Base-by-base conservation (phyloP, 805 yeast species). In the Candida ortonii region DNA sequence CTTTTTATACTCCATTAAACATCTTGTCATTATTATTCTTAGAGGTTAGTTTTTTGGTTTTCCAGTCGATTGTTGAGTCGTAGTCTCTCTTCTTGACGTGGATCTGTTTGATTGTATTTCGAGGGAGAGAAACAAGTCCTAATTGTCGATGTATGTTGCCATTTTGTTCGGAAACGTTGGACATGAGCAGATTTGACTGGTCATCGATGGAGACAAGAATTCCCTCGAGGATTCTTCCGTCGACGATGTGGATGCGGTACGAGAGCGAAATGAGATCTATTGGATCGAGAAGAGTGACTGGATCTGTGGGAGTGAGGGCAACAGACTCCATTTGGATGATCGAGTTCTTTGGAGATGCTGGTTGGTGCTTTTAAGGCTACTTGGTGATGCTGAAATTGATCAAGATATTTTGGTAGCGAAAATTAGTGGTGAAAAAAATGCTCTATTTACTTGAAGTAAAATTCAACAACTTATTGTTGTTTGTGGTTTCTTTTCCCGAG, bases 71-170 rank as follows among this genome's bases (percentile, higher is more conserved):
- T 12, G 39, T 38, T 25, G 38, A 41, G 5, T 36, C 23, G 37
- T 45, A 53, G 20, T 57, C 61, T 7, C 24, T 29, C 41, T 40
- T 32, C 6, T 52, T 43, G 9, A 65, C 44, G 16, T 44, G 51
- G 2, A 62, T 50, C 14, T 53, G 50, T 3, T 38, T 31, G 3
- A 74, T 66, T 4, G 73, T 57, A 1, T 46, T 43, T 33, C 61
- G 56, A 1, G 78, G 79, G 3, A 76, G 65, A 44, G 80, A 73
- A n/a, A 76, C 77, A 7, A 75, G 50, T 0, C 80, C 81, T 25
- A 74, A 46, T 28, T 64, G 64, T 42, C 81, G 58, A 17, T 39
- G 33, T 11, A 43, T 42, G 7, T 28, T 26, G 10, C 43, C 48
- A 11, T 39, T 41, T 1, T 31, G 25, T 19, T 70, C 76, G 9